phyloP scores from a whole-genome alignment of 768 basidiomycete genomes.

The Tulasnella sp. region DNA sequence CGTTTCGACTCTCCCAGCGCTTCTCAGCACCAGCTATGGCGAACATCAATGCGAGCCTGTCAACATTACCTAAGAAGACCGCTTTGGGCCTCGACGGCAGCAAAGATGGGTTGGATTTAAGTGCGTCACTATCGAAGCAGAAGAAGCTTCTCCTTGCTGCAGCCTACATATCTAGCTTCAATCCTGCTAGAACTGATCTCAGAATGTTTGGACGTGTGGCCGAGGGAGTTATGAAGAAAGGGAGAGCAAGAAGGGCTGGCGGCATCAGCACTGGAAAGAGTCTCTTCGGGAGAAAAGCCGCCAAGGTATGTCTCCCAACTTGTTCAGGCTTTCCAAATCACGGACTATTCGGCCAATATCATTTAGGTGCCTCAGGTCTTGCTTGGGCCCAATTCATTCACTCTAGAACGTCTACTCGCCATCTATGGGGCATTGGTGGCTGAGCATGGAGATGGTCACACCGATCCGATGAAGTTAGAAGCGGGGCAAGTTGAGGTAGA shows the following conservation, averaged over 20 bases:
- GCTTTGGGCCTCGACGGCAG: neutral
- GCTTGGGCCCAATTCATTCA: slow-evolving; percentile 75
- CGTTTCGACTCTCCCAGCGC: slow-evolving; percentile 26
- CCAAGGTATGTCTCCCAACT: slow-evolving; percentile 48
- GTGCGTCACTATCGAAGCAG: neutral
- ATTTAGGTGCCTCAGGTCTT: slow-evolving; percentile 74
- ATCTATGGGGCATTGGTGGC: slow-evolving; percentile 78
- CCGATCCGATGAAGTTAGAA: slow-evolving; percentile 54
- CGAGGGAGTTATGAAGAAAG: slow-evolving; percentile 65
- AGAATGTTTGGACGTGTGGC: slow-evolving; percentile 79
- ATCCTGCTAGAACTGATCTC: slow-evolving; percentile 77
- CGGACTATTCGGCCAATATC: neutral
- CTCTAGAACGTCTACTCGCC: slow-evolving; percentile 76
- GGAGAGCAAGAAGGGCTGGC: slow-evolving; percentile 46
- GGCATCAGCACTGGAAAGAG: slow-evolving; percentile 47
- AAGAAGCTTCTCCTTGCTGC: slow-evolving; percentile 77
- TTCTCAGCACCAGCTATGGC: slow-evolving; percentile 42
- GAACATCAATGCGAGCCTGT: neutral
- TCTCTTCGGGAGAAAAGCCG: slow-evolving; percentile 47
- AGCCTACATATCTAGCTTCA: slow-evolving; percentile 80
- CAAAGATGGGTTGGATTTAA: slow-evolving; percentile 1
- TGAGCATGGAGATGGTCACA: slow-evolving; percentile 49
- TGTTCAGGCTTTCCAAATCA: slow-evolving; percentile 34
- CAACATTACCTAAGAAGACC: neutral
- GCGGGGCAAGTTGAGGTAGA: slow-evolving; percentile 77